Conservation (phyloP, 257 asterid genomes). For the Paraleonurus japonicus region DNA sequence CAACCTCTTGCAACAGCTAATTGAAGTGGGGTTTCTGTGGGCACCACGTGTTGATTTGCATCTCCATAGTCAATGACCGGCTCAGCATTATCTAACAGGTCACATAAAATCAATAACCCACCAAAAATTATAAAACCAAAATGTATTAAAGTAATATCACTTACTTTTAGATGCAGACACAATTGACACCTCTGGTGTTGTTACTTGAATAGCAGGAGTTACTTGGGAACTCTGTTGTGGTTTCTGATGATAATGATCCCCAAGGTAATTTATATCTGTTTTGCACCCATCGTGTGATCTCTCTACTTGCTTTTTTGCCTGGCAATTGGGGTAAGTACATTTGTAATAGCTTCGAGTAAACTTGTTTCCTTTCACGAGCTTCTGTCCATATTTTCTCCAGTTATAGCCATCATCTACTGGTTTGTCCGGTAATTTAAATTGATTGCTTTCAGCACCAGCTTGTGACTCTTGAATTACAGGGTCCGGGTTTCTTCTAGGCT, state of each 20-base stretch:
- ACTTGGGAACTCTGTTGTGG: slow-evolving; percentile 52
- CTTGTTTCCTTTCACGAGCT: slow-evolving; percentile 83
- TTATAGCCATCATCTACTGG: slow-evolving; percentile 80
- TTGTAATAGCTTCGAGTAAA: slow-evolving; percentile 84
- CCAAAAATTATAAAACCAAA: neutral
- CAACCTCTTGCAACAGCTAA: slow-evolving; percentile 32
- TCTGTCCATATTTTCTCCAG: slow-evolving; percentile 99
- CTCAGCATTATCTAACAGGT: slow-evolving; percentile 46
- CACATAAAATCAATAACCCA: slow-evolving; percentile 21
- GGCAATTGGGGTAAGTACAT: slow-evolving; percentile 70
- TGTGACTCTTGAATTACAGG: slow-evolving; percentile 36
- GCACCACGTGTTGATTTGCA: slow-evolving; percentile 37
- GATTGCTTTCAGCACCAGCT: slow-evolving; percentile 38
- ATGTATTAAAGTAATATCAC: slow-evolving; percentile 11
- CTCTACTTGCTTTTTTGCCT: slow-evolving; percentile 84
- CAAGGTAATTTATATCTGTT: slow-evolving; percentile 70
- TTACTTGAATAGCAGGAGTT: slow-evolving; percentile 37
- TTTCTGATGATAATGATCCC: slow-evolving; percentile 70
- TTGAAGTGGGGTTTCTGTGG: slow-evolving; percentile 33
- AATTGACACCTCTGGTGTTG: slow-evolving; percentile 31
- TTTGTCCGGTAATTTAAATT: slow-evolving; percentile 42
- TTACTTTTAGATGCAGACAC: slow-evolving; percentile 46
- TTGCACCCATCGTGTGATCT: slow-evolving; percentile 69
- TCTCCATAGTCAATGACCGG: slow-evolving; percentile 28
- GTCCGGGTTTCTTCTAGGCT: slow-evolving; percentile 54